Conservation (phyloP, 805 yeast species). For the Brettanomyces bruxellensis region DNA sequence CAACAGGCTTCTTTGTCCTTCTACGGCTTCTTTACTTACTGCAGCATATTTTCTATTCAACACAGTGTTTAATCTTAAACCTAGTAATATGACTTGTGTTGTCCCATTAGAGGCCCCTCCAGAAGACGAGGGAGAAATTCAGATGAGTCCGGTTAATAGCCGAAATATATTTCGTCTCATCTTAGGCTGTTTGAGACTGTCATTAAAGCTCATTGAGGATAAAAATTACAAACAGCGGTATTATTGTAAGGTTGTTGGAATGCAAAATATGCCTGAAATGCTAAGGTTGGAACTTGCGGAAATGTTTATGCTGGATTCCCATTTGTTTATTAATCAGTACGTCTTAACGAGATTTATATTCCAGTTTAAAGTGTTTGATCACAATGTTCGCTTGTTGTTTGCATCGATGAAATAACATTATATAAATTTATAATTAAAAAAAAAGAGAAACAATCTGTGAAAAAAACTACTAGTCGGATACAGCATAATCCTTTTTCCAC, state of each 20-base stretch:
- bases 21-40: constrained; percentile 24
- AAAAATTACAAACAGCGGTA: constrained; percentile 33
- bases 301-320: constrained; percentile 33
- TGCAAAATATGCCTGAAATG: constrained; percentile 30
- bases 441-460: too few species aligned
- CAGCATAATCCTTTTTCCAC: too few species aligned
- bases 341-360: constrained; percentile 25
- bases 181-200: constrained; percentile 30
- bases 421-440: too few species aligned
- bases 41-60: constrained; percentile 25
- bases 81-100: constrained; percentile 3
- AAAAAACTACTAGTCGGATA: too few species aligned
- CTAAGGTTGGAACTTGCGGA: constrained; percentile 31
- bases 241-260: constrained; percentile 37
- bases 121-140: constrained; percentile 3
- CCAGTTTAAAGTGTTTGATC: constrained; percentile 14
- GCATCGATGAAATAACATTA: too few species aligned
- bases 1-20: constrained; percentile 20
- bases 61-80: constrained; percentile 19
- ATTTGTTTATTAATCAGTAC: constrained; percentile 29
- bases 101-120: constrained; percentile 5
- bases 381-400: neutral
- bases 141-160: constrained; percentile 24
- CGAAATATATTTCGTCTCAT: constrained; percentile 32
- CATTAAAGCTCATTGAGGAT: constrained; percentile 35